Conservation (phyloP, 2,329 filamentous ascomycete genomes). For the Verticillium klebahnii region DNA sequence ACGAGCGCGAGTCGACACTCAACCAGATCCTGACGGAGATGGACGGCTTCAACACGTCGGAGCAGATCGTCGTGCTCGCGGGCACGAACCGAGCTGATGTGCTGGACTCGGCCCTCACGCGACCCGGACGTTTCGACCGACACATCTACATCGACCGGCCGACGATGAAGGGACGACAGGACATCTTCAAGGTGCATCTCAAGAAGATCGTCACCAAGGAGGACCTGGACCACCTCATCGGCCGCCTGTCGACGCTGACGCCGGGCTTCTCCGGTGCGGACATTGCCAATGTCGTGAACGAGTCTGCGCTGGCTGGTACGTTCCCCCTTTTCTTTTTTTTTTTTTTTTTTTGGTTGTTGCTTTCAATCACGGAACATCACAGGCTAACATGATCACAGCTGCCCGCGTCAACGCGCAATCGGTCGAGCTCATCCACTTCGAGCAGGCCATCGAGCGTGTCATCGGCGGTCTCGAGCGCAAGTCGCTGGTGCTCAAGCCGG, state of each 20-base stretch:
- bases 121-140: constrained; percentile 92
- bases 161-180: constrained; percentile 93
- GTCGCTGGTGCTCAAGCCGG: constrained; percentile 84
- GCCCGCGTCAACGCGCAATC: constrained; percentile 76
- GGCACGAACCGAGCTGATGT: constrained; percentile 96
- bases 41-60: constrained; percentile 97
- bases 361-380: background rate
- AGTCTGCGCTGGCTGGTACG: constrained; percentile 92
- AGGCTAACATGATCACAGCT: constrained; percentile 53
- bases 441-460: constrained; percentile 95
- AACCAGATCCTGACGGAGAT: constrained; percentile 99
- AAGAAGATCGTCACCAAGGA: constrained; percentile 92
- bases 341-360: background rate
- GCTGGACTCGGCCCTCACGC: constrained; percentile 87
- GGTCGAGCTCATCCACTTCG: constrained; percentile 87
- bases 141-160: constrained; percentile 94
- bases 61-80: constrained; percentile 93
- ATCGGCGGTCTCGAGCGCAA: constrained; percentile 97
- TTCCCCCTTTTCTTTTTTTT: constrained; percentile 7
- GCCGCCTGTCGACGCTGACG: constrained; percentile 84
- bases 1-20: constrained; percentile 92
- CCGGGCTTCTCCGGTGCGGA: constrained; percentile 97
- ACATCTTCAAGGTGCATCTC: constrained; percentile 93
- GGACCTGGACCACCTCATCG: constrained; percentile 81
- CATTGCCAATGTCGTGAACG: constrained; percentile 97